Base-by-base conservation (phyloP, 257 asterid genomes). In the Euphrasia confusa region DNA sequence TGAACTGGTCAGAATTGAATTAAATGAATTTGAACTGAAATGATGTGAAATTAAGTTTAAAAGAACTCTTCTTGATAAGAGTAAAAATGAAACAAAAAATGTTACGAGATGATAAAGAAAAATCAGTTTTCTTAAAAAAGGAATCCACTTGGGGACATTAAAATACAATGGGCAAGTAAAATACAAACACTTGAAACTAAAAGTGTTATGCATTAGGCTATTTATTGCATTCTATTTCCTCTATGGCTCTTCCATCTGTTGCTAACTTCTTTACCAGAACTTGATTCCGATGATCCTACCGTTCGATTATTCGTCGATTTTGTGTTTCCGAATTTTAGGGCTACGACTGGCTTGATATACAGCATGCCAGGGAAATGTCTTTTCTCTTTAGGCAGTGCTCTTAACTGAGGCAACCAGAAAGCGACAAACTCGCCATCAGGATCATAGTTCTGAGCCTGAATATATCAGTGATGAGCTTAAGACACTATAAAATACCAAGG, bases 391-490 rank as follows among this genome's bases (percentile, higher is more conserved):
- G 96, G 88, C 28, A 91, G 74, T 48, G 84, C 66, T 73, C 68
- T 75, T 27, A 91, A 63, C 76, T 83, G 86, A 8, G 85, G 93
- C 71, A 88, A 68, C 98, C 98, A 91, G 63, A 81, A 88, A 0
- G 95, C 80, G 42, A 88, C 96, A 45, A 71, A 91, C 58, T 84
- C 91, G 17, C 96, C 98, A 54, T 88, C 92, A 54, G 86, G 89
- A 66, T 91, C 98, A 56, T 91, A 91, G 71, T 77, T 88, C 74
- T 88, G 89, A 17, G 95, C 98, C 96, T 91, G 84, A 60, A 72
- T 11, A 8, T 4, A 35, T 9, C 28, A 3, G 21, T 12, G 5
- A 30, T 13, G 12, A 6, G 15, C 32, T 66, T 42, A 37, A 37
- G 30, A 33, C 7, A 15, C 26, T 54, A 8, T 9, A 24, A 4